Evolutionary conservation across 768 basidiomycete species (phyloP).

Genomic region (Lyophyllum decastes): DNA sequence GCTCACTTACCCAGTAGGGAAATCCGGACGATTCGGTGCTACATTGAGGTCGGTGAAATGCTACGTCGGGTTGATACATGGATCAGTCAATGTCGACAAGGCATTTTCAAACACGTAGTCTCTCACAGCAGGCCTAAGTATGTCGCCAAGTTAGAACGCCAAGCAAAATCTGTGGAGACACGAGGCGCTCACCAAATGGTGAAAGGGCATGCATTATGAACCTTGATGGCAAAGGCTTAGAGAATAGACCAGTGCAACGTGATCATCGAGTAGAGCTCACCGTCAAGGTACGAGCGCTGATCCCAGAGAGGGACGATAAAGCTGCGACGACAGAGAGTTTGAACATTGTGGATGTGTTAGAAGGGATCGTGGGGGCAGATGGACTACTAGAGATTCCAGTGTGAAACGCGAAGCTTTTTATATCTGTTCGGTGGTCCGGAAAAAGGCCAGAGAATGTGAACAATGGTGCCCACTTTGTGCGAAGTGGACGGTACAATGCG

Average conservation of each 20-base stretch:
- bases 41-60: constrained; percentile 46
- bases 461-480: not conserved
- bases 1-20: constrained; percentile 33
- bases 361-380: not conserved
- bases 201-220: constrained; percentile 46
- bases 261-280: not conserved
- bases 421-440: not conserved
- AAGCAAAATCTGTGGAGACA: too few species aligned
- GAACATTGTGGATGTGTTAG: not conserved
- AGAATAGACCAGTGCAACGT: not conserved
- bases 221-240: not conserved
- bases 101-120: not conserved
- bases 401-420: not conserved
- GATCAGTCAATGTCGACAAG: not conserved
- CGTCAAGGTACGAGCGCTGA: constrained; percentile 12
- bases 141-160: too few species aligned
- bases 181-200: constrained; percentile 43
- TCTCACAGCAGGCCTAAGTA: constrained; percentile 47
- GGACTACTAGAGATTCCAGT: too few species aligned
- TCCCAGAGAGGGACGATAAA: not conserved
- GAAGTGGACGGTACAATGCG: not conserved
- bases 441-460: not conserved
- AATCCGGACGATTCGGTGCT: constrained; percentile 34
- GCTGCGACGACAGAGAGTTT: not conserved
- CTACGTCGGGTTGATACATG: constrained; percentile 9